Percentiles rank a stretch among this genome's conserved stretches.
These are phyloP conservation scores for Erythrophleum ivorense DNA, from an alignment of 331 rosid species.

Conservation along the genomic window DNA sequence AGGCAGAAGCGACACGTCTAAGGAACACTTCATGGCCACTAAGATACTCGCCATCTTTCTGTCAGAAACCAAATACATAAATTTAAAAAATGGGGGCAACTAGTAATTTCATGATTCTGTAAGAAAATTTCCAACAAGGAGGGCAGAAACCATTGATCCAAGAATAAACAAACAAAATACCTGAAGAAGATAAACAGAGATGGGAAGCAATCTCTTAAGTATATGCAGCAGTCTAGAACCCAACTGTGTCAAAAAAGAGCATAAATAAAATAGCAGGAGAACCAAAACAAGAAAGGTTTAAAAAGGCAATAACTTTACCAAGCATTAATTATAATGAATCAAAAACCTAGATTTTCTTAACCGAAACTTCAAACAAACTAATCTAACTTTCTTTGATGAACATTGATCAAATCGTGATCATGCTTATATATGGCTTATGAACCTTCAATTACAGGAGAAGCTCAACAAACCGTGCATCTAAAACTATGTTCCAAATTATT, in stretches of 20 bases:
- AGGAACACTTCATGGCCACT: constrained; percentile 96
- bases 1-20: constrained; percentile 90
- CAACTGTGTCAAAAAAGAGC: constrained; percentile 67
- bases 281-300: too few species aligned
- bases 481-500: too few species aligned
- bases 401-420: too few species aligned
- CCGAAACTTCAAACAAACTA: too few species aligned
- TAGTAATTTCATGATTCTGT: constrained; percentile 31
- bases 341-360: too few species aligned
- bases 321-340: too few species aligned
- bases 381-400: too few species aligned
- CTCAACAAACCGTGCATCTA: too few species aligned
- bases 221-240: constrained; percentile 88
- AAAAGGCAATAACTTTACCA: too few species aligned
- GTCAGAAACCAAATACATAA: constrained; percentile 47
- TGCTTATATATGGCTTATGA: too few species aligned
- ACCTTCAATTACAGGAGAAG: too few species aligned
- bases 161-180: constrained; percentile 48
- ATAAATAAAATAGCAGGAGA: constrained; percentile 21
- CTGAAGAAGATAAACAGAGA: constrained; percentile 93
- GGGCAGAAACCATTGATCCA: constrained; percentile 22
- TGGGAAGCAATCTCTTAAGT: constrained; percentile 95
- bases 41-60: constrained; percentile 96
- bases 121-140: constrained; percentile 25
- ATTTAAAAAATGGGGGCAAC: background rate